A percentile compares a stretch with the other conserved stretches of the same genome.
Conservation (phyloP, 1,139 yeast species). For the Wickerhamiella infanticola region DNA sequence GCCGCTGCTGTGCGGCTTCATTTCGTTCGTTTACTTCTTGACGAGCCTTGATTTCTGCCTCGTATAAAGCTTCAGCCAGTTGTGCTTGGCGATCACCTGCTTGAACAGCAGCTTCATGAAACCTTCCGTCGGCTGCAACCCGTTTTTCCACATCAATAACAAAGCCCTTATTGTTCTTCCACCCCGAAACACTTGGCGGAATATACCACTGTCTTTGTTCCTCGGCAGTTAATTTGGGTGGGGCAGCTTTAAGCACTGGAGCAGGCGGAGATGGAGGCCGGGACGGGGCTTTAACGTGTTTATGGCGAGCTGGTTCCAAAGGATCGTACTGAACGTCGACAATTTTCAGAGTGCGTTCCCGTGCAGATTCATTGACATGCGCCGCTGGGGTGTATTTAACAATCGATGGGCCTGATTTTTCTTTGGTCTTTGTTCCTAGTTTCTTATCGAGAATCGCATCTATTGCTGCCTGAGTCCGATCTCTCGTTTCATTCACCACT, state of each 20-base stretch:
- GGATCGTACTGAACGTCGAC: constrained; percentile 64
- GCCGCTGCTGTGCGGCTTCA: background rate
- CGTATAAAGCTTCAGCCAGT: constrained; percentile 55
- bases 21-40: constrained; percentile 27
- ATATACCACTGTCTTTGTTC: constrained; percentile 76
- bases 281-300: constrained; percentile 57
- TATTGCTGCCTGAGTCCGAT: constrained; percentile 5
- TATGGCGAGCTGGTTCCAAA: constrained; percentile 67
- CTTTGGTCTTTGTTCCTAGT: background rate
- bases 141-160: constrained; percentile 72
- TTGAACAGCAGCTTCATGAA: constrained; percentile 21
- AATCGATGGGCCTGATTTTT: background rate
- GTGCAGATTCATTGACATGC: background rate
- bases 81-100: constrained; percentile 48
- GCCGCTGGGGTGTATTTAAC: constrained; percentile 1
- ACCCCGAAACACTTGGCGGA: constrained; percentile 84
- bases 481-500: background rate
- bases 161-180: constrained; percentile 92
- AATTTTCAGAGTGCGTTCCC: constrained; percentile 36
- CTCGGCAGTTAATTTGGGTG: constrained; percentile 47
- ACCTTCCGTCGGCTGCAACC: constrained; percentile 41
- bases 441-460: constrained; percentile 1
- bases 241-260: constrained; percentile 35
- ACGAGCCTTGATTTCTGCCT: constrained; percentile 53
- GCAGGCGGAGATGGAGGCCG: constrained; percentile 57